Base-by-base conservation (phyloP, 2,329 filamentous ascomycete genomes). In the Pochonia chlamydosporia region DNA sequence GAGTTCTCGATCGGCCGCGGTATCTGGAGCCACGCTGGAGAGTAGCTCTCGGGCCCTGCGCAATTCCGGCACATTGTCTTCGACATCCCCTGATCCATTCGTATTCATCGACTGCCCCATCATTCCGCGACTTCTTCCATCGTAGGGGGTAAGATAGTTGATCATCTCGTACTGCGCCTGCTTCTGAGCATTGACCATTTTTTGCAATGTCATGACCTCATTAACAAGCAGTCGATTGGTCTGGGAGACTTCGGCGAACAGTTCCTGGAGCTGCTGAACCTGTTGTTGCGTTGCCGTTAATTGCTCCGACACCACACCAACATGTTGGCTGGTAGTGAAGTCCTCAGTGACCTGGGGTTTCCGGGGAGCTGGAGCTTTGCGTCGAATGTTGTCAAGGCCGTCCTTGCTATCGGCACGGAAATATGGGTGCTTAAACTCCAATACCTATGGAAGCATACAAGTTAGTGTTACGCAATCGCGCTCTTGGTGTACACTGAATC, bases 391-490 rank as follows among this genome's bases (percentile, higher is more conserved):
- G 61, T 99, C 93, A 41, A 99, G 76, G 40, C 90, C 93, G 63
- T 96, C 90, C 66, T 96, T 96, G 69, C 92, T 95, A 68, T 96
- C 92, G 54, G 87, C 85, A 58, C 90, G 87, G 71, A 99, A 99
- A 59, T 96, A 90, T 11, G 92, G 92, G 61, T 99, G 93, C 64
- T 93, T 95, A 65, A 99, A 99, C 63, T 99, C 93, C 18, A 69
- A 62, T 9, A 67, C 61, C 66, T 69, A 85, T 82, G 13, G 25
- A 21, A 13, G 21, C 24, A n/a, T 13, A 44, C 14, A 37, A 13
- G 43, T 52, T 49, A 54, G 48, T 44, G 30, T 33, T 18, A 16
- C 21, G 6, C n/a, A n/a, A 37, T 28, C 13, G 9, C 23, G 40
- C 26, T 14, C 18, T 42, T 14, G 5, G 11, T 21, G 20, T 21